Evolutionary conservation across 2,329 filamentous ascomycete species (phyloP).

Genomic region (Calcarisporium arbuscula): DNA sequence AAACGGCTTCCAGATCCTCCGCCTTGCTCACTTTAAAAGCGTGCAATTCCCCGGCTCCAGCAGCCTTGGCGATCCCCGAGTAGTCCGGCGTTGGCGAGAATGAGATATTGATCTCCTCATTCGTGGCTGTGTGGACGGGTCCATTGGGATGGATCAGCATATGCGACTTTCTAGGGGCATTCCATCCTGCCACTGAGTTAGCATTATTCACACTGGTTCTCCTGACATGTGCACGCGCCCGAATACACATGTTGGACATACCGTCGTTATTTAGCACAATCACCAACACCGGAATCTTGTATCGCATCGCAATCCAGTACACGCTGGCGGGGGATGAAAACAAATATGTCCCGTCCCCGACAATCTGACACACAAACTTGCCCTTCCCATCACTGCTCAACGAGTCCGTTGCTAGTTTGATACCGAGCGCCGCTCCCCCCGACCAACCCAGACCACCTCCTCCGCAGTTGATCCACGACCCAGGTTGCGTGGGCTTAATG

Average conservation of each 20-base stretch:
- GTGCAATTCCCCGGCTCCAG: conserved; percentile 6
- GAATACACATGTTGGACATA: too few relatives aligned
- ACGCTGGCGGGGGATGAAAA: conserved; percentile 41
- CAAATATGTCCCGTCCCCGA: conserved; percentile 44
- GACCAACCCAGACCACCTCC: conserved; percentile 72
- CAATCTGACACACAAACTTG: conserved; percentile 40
- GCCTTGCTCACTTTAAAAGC: conserved; percentile 5
- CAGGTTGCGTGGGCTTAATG: conserved; percentile 56
- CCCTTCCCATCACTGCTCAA: conserved; percentile 31
- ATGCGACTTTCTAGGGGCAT: conserved; percentile 10
- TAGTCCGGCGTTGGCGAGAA: conserved; percentile 10
- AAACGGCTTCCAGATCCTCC: conserved; percentile 3
- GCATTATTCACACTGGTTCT: background rate
- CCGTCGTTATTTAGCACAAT: conserved; percentile 45
- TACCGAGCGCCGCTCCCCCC: conserved; percentile 63
- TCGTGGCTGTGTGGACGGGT: conserved; percentile 3
- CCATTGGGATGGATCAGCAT: conserved; percentile 8
- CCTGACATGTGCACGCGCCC: too few relatives aligned
- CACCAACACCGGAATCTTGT: conserved; percentile 40
- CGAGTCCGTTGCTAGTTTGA: conserved; percentile 56
- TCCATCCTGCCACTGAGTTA: conserved; percentile 5
- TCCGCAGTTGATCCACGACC: conserved; percentile 70
- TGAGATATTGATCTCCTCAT: conserved; percentile 10
- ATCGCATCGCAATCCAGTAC: conserved; percentile 41
- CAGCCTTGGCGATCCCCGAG: conserved; percentile 7